Conservation (phyloP, 148 eudicot genomes). For the Cornus florida region DNA sequence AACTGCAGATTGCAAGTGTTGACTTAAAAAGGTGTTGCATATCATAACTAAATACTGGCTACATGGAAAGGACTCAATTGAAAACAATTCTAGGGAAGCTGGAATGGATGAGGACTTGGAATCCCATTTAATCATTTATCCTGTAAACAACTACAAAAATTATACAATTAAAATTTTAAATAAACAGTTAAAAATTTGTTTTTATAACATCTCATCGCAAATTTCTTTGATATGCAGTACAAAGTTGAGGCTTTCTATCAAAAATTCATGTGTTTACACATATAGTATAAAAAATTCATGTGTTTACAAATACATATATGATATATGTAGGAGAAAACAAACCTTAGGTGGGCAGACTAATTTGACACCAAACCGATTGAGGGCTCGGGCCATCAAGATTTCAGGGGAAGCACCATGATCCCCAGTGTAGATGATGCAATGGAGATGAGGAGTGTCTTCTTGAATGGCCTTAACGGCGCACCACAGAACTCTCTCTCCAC, state of each 20-base stretch:
- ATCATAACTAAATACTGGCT: too few species aligned
- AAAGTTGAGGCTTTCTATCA: too few species aligned
- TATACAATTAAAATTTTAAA: too few species aligned
- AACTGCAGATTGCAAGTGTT: too few species aligned
- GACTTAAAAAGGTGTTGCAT: too few species aligned
- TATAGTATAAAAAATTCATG: too few species aligned
- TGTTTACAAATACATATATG: neutral
- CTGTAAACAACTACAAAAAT: too few species aligned
- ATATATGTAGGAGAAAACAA: neutral
- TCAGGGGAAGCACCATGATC: constrained; percentile 84
- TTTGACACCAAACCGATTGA: constrained; percentile 80
- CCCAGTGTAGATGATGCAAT: constrained; percentile 69
- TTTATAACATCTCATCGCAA: neutral
- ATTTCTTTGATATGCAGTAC: neutral
- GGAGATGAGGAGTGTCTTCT: constrained; percentile 63
- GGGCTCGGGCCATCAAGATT: constrained; percentile 55
- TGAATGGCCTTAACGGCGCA: constrained; percentile 92
- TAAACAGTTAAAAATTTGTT: too few species aligned
- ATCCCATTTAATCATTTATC: too few species aligned
- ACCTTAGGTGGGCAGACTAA: constrained; percentile 63
- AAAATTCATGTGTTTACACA: neutral
- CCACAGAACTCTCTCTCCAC: constrained; percentile 98
- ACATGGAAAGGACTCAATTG: too few species aligned
- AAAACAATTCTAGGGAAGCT: too few species aligned
- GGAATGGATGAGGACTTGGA: too few species aligned